Base-by-base conservation (phyloP, 805 yeast genomes). In the Candida stauntonica region DNA sequence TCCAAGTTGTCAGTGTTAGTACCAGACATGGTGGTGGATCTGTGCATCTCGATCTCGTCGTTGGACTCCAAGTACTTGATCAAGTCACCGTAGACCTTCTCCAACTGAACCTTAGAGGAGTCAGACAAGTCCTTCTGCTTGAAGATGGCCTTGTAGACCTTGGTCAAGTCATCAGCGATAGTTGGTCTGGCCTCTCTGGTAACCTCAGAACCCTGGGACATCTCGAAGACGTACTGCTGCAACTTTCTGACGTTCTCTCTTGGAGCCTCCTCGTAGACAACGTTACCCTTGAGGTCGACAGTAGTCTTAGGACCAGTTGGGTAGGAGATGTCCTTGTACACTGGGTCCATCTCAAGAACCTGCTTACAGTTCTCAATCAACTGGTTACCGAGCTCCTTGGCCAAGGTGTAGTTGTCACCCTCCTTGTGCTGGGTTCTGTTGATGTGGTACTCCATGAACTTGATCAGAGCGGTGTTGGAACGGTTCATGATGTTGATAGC, bases 401-500 rank as follows among this genome's bases (percentile, higher is more conserved):
- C 98, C 52, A 93, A 77, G 61, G 82, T 77, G 67, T 91, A 93
- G 56, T 95, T 89, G 61, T 83, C 94, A 60, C 98, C 97, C 60
- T 85, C 85, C 44, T 71, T 64, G 49, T 75, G 81, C 41, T 81
- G 75, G 33, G 97, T 82, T 62, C 76, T 54, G 42, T 63, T 60
- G 39, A 70, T 63, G 42, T 69, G 79, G 66, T 91, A 93, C 66
- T 93, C 96, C 98, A 93, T 93, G 63, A 91, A 88, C 58, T 89
- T 91, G 55, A 93, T 85, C 58, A 93, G 74, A 32, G 94, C 79
- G 44, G 94, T 96, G 64, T 86, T 88, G 30, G 98, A 82, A 65
- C 98, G 80, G 77, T 93, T 93, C 98, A 93, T 89, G 62, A 93
- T 86, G 63, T 87, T 86, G 57, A 93, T 89, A 65, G 99, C 95